Evolutionary conservation across 441 rosid species (phyloP).

Genomic region (Sinapis alba): DNA sequence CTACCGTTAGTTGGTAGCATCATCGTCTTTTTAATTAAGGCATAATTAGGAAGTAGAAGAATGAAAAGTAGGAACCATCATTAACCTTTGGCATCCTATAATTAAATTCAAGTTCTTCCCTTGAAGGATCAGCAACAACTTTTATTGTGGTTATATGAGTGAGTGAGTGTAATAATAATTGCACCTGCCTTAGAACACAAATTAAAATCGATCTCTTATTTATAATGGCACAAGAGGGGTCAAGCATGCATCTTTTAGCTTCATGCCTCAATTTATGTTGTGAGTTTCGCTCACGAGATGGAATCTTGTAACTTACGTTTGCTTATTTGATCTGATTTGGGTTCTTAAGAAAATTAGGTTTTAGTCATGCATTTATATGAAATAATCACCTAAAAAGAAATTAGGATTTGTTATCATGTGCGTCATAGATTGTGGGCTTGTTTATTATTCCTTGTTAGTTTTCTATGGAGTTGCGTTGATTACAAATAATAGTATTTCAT

Average conservation of each 20-base stretch:
- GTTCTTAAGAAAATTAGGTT: neutral
- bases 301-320: constrained; percentile 36
- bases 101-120: constrained; percentile 34
- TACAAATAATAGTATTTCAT: neutral
- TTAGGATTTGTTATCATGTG: neutral
- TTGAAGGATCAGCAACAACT: constrained; percentile 40
- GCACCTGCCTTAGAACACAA: neutral
- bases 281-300: constrained; percentile 23
- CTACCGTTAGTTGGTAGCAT: constrained; percentile 20
- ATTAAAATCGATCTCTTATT: constrained; percentile 12
- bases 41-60: constrained; percentile 33
- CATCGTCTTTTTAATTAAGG: constrained; percentile 10
- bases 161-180: constrained; percentile 36
- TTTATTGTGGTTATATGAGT: neutral
- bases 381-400: constrained; percentile 10
- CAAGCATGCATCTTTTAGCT: constrained; percentile 39
- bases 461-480: neutral
- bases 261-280: constrained; percentile 36
- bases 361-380: neutral
- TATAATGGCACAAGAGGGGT: constrained; percentile 33
- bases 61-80: constrained; percentile 27
- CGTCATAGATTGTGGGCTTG: neutral
- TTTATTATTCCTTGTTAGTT: neutral
- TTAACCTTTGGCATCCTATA: constrained; percentile 30
- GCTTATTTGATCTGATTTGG: neutral